Evolutionary conservation across 805 yeast species (phyloP).

Genomic region (Suhomyces xylopsoci): DNA sequence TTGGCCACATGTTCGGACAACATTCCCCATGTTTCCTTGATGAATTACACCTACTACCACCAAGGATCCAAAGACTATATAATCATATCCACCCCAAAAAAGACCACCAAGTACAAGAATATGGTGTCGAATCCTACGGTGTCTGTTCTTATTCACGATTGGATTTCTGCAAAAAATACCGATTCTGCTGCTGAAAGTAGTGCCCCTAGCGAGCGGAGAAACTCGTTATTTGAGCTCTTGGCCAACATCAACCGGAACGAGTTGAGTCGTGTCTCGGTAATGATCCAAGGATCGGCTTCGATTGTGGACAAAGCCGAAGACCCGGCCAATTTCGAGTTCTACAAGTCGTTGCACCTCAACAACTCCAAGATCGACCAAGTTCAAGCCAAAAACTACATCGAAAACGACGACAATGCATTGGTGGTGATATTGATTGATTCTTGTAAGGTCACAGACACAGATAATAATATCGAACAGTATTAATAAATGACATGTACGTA

Average conservation of each 20-base stretch:
- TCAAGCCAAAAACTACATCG: constrained; percentile 50
- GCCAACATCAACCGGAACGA: constrained; percentile 78
- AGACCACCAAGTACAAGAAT: constrained; percentile 74
- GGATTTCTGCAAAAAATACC: constrained; percentile 61
- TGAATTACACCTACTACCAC: constrained; percentile 76
- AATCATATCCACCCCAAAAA: constrained; percentile 66
- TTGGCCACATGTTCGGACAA: constrained; percentile 75
- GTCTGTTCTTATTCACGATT: constrained; percentile 83
- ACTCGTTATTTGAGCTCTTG: constrained; percentile 46
- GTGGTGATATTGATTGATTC: constrained; percentile 61
- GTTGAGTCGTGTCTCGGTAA: constrained; percentile 75
- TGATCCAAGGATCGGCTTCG: constrained; percentile 69
- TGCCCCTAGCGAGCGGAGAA: constrained; percentile 13
- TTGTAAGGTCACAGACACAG: constrained; percentile 77
- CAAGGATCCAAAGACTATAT: constrained; percentile 47
- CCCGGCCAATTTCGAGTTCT: constrained; percentile 51
- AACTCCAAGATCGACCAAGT: constrained; percentile 67
- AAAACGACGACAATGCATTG: constrained; percentile 60
- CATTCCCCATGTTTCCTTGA: constrained; percentile 82
- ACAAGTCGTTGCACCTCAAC: constrained; percentile 57
- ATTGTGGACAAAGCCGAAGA: constrained; percentile 40
- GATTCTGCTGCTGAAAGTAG: not conserved
- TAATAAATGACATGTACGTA: constrained; percentile 8
- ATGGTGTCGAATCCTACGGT: constrained; percentile 70
- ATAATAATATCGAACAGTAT: constrained; percentile 52